Percentiles rank a stretch among this genome's conserved stretches.
These are phyloP conservation scores for Cryptomeria japonica DNA, from an alignment of 75 land plant species.

Conservation along the genomic window DNA sequence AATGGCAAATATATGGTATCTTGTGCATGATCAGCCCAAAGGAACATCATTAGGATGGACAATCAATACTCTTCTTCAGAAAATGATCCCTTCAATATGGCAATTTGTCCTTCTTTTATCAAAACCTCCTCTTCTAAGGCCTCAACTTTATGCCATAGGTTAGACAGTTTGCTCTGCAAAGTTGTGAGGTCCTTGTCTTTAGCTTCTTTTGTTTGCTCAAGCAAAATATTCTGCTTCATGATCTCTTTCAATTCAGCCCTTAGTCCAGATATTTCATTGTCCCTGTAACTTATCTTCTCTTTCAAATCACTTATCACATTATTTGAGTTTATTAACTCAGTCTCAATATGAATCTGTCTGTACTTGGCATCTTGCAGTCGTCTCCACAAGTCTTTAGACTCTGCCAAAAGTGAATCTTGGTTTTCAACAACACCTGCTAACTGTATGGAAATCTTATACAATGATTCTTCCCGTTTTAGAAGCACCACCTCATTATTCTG, in stretches of 20 bases:
- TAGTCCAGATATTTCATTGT: conserved; percentile 8
- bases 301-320: conserved; percentile 19
- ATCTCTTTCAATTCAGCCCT: conserved; percentile 16
- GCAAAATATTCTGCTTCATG: conserved; percentile 7
- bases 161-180: conserved; percentile 3
- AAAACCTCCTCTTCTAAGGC: conserved; percentile 28
- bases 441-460: conserved; percentile 13
- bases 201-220: conserved; percentile 2
- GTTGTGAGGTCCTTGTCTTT: conserved; percentile 1
- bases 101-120: conserved; percentile 35
- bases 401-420: conserved; percentile 14
- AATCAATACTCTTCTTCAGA: conserved; percentile 9
- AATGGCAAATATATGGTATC: not conserved
- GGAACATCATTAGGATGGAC: not conserved
- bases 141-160: conserved; percentile 21
- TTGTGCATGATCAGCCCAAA: not conserved
- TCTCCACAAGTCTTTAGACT: conserved; percentile 18
- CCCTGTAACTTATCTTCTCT: conserved; percentile 15
- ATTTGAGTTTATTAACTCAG: conserved; percentile 19
- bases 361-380: conserved; percentile 15
- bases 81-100: conserved; percentile 25
- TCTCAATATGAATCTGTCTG: conserved; percentile 15
- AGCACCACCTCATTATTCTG: conserved; percentile 13
- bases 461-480: conserved; percentile 11
- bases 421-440: conserved; percentile 14